Evolutionary conservation across 2,329 filamentous ascomycete genomes (phyloP), one percentile per base, ranked within the genome.

Genomic region (Fusarium tricinctum): DNA sequence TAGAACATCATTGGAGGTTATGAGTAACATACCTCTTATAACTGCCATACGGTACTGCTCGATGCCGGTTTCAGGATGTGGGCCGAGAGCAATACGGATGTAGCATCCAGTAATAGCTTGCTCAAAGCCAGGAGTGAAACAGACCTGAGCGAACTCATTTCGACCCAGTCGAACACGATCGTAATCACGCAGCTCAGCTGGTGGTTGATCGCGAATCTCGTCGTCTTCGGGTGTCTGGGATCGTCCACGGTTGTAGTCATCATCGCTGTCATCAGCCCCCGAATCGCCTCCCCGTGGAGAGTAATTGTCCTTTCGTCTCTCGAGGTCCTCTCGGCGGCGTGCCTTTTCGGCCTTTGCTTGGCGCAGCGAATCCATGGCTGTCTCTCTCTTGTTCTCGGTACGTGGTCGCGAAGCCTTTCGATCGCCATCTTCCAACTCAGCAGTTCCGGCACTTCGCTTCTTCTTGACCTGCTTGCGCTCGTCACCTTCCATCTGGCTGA

Each of bases 111-210:
- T 88, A 73, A 97, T 92, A 30, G 91, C 86, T 10, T 91, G 83
- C 57, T 97, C 92, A 71, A 99, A 97, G 6, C 91, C 91, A 13
- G 96, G 96, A 72, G 94, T 95, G 82, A 97, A 97, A 84, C 94
- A 97, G 56, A 97, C 91, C 74, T 95, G 89, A 8, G 92, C 91
- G 78, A 99, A 97, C 75, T 94, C 92, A 70, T 88, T 91, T 66
- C 96, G 89, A 49, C 94, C 93, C 60, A 99, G 87, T 58, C 93
- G 89, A 53, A 95, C 88, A 50, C 92, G 89, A 76, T 98, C 92
- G 69, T 95, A 89, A 77, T 98, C 93, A n/a, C 86, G 86, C 20
- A 97, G 83, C 35, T 91, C 89, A 3, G 92, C 89, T 26, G 89
- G 90, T 15, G 88, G 88, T 28, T 96, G 82, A 38, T 91, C 88